phyloP scores from a whole-genome alignment of 257 asterid species.

The Leptodermis oblonga region DNA sequence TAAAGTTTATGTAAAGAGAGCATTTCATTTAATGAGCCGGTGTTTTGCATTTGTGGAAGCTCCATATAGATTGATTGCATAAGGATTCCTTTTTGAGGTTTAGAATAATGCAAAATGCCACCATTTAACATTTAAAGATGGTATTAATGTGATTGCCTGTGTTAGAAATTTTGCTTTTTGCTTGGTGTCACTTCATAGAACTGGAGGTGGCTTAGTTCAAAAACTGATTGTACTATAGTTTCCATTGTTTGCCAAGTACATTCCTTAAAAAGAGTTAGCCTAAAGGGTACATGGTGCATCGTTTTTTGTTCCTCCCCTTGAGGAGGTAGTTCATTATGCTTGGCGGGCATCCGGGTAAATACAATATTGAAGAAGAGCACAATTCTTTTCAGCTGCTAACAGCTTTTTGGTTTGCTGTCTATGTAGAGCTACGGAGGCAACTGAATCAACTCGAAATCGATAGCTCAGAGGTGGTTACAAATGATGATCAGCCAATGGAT shows the following conservation, averaged over 20 bases:
- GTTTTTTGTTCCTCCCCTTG: background rate
- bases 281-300: background rate
- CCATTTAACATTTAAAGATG: background rate
- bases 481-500: conserved; percentile 47
- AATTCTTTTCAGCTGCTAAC: conserved; percentile 2
- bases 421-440: conserved; percentile 78
- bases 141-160: background rate
- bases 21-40: too few species aligned
- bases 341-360: background rate
- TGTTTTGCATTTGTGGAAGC: background rate
- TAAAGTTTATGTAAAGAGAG: background rate
- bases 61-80: background rate
- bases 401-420: background rate
- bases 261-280: background rate
- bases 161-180: background rate
- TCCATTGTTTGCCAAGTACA: background rate
- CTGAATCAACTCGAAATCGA: conserved; percentile 62
- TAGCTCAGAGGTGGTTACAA: conserved; percentile 37
- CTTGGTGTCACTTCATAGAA: background rate
- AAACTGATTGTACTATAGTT: too few species aligned
- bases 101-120: background rate
- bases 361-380: background rate
- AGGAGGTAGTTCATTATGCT: background rate
- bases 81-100: background rate
- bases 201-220: background rate